Percentiles rank a stretch among this genome's conserved stretches.
phyloP scores from a whole-genome alignment of 2,329 filamentous ascomycete genomes.

The Cordyceps tenuipes region DNA sequence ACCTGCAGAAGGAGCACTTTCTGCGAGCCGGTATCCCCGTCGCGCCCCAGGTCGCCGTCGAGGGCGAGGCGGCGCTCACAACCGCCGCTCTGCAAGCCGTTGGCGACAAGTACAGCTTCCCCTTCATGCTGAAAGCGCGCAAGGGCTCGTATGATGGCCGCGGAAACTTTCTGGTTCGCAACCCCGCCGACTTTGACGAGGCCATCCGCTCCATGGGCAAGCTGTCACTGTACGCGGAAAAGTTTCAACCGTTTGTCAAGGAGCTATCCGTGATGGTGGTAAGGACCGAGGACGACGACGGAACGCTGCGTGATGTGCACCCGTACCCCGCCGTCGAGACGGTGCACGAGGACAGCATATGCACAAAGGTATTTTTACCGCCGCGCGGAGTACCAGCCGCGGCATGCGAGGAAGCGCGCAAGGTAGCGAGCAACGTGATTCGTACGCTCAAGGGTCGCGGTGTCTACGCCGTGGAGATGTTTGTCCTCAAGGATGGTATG shows the following conservation, averaged over 20 bases:
- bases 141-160: slow-evolving; percentile 91
- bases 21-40: slow-evolving; percentile 59
- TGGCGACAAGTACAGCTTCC: slow-evolving; percentile 61
- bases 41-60: slow-evolving; percentile 60
- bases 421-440: slow-evolving; percentile 71
- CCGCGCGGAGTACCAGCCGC: slow-evolving; percentile 59
- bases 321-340: slow-evolving; percentile 91
- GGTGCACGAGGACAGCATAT: slow-evolving; percentile 90
- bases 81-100: slow-evolving; percentile 54
- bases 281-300: slow-evolving; percentile 64
- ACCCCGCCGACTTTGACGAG: slow-evolving; percentile 41
- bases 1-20: slow-evolving; percentile 76
- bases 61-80: slow-evolving; percentile 43
- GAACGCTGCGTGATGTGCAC: slow-evolving; percentile 42
- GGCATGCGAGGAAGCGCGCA: slow-evolving; percentile 58
- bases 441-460: slow-evolving; percentile 77
- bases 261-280: slow-evolving; percentile 94
- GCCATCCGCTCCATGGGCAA: slow-evolving; percentile 63
- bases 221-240: slow-evolving; percentile 76
- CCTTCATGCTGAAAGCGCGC: slow-evolving; percentile 86
- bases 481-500: slow-evolving; percentile 64
- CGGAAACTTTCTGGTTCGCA: slow-evolving; percentile 48
- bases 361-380: slow-evolving; percentile 84
- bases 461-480: slow-evolving; percentile 96
- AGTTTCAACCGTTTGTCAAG: slow-evolving; percentile 75